A percentile compares a stretch with the other conserved stretches of the same genome.
Conservation (phyloP, 805 yeast species). For the Priceomyces castillae region DNA sequence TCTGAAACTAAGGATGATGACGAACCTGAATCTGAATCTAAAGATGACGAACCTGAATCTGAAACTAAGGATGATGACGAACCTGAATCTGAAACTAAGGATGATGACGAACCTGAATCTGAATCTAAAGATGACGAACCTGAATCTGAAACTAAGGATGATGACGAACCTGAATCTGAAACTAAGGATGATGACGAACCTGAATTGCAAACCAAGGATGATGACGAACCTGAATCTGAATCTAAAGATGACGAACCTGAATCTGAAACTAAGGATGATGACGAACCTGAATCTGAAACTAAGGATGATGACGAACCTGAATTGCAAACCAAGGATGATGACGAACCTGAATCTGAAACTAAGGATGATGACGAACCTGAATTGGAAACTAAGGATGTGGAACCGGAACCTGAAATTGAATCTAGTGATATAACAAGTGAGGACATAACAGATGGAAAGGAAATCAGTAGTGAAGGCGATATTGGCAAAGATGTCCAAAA, state of each 20-base stretch:
- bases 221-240: too few species aligned
- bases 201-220: too few species aligned
- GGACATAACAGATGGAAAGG: neutral
- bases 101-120: neutral
- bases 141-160: neutral
- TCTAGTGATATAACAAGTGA: neutral
- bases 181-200: too few species aligned
- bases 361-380: neutral
- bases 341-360: neutral
- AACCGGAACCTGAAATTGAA: neutral
- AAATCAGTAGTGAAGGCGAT: neutral
- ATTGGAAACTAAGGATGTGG: constrained; percentile 1
- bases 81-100: neutral
- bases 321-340: neutral
- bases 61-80: neutral
- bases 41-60: neutral
- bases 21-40: neutral
- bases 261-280: neutral
- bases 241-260: neutral
- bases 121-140: neutral
- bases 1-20: neutral
- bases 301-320: constrained; percentile 1
- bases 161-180: neutral
- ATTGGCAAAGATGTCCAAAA: neutral
- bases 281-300: neutral